Base-by-base conservation (phyloP, 1,139 yeast species). In the Kodamaea plutei region DNA sequence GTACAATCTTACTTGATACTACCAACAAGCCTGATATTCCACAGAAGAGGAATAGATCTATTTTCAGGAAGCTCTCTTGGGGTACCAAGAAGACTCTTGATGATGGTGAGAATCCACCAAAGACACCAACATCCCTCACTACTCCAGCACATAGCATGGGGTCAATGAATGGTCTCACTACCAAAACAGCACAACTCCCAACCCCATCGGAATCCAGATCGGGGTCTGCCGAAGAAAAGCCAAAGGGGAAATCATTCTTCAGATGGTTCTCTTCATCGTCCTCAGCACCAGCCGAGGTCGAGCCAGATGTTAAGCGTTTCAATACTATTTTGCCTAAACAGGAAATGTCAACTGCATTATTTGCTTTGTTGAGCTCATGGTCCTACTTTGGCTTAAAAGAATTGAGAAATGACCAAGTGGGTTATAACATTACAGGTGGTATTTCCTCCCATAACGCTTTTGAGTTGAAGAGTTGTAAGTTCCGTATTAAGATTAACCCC, bases 1-100 rank as follows among this genome's bases (percentile, higher is more conserved):
- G 57, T 38, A 50, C 48, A 29, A 64, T 64, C 15, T 50, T 61
- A 36, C 56, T 48, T 26, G 67, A 61, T 38, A n/a, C n/a, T n/a
- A n/a, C n/a, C n/a, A 60, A 58, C 35, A 44, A 48, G 34, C 47
- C 48, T 13, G 43, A 43, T 2, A 31, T 26, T 8, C 40, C 47
- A 6, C 58, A 56, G 28, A 65, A 62, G 47, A 58, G 70, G 43
- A 64, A 64, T 45, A 54, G 61, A 39, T 66, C 78, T 0, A 74
- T 81, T 41, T 79, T 81, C 60, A 63, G 87, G 43, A 80, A 79
- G 48, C 61, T 80, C 37, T 78, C 87, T 8, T 69, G 75, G 68
- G 76, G 77, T 12, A 44, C 64, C 3, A 69, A 64, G 45, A 69
- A 68, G 45, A 43, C 61, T 13, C 39, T 50, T 31, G 54, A 46